A percentile compares a stretch with the other conserved stretches of the same genome.
phyloP scores from a whole-genome alignment of 257 asterid species.

The Ophiorrhiza pumila region DNA sequence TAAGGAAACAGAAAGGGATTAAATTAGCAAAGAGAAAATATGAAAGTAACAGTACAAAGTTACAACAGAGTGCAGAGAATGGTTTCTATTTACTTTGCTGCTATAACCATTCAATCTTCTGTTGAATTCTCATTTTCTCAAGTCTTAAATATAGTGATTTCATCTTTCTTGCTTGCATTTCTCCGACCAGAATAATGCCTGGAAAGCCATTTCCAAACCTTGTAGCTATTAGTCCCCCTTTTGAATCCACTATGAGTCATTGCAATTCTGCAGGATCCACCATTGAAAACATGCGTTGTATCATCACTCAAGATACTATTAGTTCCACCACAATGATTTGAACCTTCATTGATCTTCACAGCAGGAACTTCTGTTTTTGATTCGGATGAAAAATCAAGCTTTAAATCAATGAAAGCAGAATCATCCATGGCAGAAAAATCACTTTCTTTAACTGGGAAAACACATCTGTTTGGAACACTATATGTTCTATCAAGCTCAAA shows the following conservation, averaged over 20 bases:
- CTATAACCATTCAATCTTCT: not conserved
- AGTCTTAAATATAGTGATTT: slow-evolving; percentile 19
- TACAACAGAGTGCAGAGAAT: slow-evolving; percentile 4
- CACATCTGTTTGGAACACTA: slow-evolving; percentile 46
- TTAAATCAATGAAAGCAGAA: slow-evolving; percentile 76
- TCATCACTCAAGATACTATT: slow-evolving; percentile 20
- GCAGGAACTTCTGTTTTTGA: slow-evolving; percentile 29
- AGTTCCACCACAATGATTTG: slow-evolving; percentile 41
- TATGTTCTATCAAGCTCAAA: slow-evolving; percentile 36
- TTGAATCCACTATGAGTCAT: slow-evolving; percentile 43
- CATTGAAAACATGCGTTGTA: slow-evolving; percentile 15
- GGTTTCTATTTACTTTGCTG: not conserved
- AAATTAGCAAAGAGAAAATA: slow-evolving; percentile 1
- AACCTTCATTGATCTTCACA: slow-evolving; percentile 32
- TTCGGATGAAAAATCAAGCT: slow-evolving; percentile 57
- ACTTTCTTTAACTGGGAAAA: slow-evolving; percentile 71
- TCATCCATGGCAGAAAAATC: slow-evolving; percentile 76
- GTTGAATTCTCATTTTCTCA: slow-evolving; percentile 11
- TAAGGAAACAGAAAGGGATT: not conserved
- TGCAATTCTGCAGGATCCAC: slow-evolving; percentile 46
- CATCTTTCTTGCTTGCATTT: slow-evolving; percentile 36
- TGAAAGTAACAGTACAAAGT: slow-evolving; percentile 1
- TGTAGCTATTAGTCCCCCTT: slow-evolving; percentile 46
- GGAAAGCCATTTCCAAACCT: slow-evolving; percentile 88
- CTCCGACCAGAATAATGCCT: slow-evolving; percentile 47